phyloP scores from a whole-genome alignment of 345 rosid genomes.

The Passiflora organensis region DNA sequence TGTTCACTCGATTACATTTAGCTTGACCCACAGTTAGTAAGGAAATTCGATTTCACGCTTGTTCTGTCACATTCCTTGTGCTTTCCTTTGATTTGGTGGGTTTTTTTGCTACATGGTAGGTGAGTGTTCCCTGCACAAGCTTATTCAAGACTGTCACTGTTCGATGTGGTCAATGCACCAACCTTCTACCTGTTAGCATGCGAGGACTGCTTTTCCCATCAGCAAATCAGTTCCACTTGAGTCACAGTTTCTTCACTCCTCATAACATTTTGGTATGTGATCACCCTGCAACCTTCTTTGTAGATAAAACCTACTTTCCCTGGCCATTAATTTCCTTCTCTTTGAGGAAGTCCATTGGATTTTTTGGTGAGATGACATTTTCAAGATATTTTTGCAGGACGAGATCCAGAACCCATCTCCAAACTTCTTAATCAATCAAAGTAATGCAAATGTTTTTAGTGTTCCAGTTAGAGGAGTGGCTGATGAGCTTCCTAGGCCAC shows the following conservation, averaged over 20 bases:
- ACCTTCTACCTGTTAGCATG: slow-evolving; percentile 88
- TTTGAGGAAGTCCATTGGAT: not conserved
- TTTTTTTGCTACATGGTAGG: slow-evolving; percentile 33
- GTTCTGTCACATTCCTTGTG: slow-evolving; percentile 1
- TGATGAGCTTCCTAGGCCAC: slow-evolving; percentile 66
- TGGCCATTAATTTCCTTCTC: no score
- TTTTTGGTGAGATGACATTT: not conserved
- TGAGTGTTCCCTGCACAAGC: slow-evolving; percentile 93
- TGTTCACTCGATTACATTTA: no score
- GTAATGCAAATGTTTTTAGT: slow-evolving; percentile 30
- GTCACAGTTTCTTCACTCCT: slow-evolving; percentile 65
- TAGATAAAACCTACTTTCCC: no score
- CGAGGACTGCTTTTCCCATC: slow-evolving; percentile 59
- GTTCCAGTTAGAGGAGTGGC: slow-evolving; percentile 50
- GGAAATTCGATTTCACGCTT: not conserved
- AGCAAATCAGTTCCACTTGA: slow-evolving; percentile 65
- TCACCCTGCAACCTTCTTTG: slow-evolving; percentile 46
- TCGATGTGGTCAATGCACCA: slow-evolving; percentile 95
- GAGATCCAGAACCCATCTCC: slow-evolving; percentile 55
- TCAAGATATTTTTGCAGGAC: slow-evolving; percentile 39
- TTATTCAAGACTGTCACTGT: slow-evolving; percentile 96
- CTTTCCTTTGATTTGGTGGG: not conserved
- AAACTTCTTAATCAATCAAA: slow-evolving; percentile 21
- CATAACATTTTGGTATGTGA: not conserved
- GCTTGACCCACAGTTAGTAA: no score